Percentiles rank a stretch among this genome's conserved stretches.
Conservation (phyloP, 768 basidiomycete genomes). For the Amanita subjunquillea region DNA sequence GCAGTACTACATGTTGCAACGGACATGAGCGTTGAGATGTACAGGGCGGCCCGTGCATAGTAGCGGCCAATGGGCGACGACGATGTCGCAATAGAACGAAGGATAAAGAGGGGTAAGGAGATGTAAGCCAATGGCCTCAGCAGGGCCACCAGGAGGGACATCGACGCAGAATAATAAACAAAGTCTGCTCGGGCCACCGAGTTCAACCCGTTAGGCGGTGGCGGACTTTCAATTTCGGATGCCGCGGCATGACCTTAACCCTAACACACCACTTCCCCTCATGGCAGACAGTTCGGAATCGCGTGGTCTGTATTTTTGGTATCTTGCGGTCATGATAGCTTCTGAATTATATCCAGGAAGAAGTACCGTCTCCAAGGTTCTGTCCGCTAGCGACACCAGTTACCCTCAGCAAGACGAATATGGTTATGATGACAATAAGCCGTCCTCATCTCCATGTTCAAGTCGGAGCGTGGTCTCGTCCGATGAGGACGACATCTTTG, state of each 20-base stretch:
- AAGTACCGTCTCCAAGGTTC: slow-evolving; percentile 13
- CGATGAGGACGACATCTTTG: neutral
- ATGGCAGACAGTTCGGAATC: slow-evolving; percentile 7
- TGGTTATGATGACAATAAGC: neutral
- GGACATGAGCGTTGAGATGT: slow-evolving; percentile 58
- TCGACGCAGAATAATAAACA: slow-evolving; percentile 18
- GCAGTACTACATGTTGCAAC: slow-evolving; percentile 67
- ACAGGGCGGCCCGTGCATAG: slow-evolving; percentile 64
- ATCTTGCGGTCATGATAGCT: neutral
- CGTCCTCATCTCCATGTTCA: neutral
- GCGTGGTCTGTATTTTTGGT: slow-evolving; percentile 15
- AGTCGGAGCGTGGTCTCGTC: neutral
- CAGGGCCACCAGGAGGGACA: slow-evolving; percentile 48
- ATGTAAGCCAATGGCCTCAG: slow-evolving; percentile 55
- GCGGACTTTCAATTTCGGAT: neutral
- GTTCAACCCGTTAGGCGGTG: neutral
- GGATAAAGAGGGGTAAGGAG: slow-evolving; percentile 60
- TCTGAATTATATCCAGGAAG: slow-evolving; percentile 19
- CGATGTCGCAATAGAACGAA: slow-evolving; percentile 45
- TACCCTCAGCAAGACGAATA: neutral
- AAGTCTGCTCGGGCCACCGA: neutral
- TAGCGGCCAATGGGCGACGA: slow-evolving; percentile 56
- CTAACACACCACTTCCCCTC: neutral
- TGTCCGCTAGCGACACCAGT: slow-evolving; percentile 8
- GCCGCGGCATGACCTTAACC: neutral